Conservation (phyloP, 129 eudicot genomes). For the Daucus carota region DH1_v3.0 NC_030382.2:11533001-11533500, state of each 20-base stretch:
- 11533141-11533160: background rate
- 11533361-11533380: background rate
- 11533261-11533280: too few species aligned
- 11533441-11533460: too few species aligned
- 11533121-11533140: background rate
- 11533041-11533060: slow-evolving; percentile 93
- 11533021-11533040: slow-evolving; percentile 86
- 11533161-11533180: background rate
- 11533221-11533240: too few species aligned
- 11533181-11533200: background rate
- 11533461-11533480: too few species aligned
- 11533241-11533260: too few species aligned
- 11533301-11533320: background rate
- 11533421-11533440: too few species aligned
- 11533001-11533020: slow-evolving; percentile 92
- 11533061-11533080: slow-evolving; percentile 85
- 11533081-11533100: slow-evolving; percentile 13
- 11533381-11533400: background rate
- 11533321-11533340: background rate
- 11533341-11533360: background rate
- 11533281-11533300: background rate
- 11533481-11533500: too few species aligned
- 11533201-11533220: too few species aligned
- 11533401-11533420: too few species aligned
- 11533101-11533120: background rate